Conservation (phyloP, 148 eudicot species). For the Camellia granthamiana region DNA sequence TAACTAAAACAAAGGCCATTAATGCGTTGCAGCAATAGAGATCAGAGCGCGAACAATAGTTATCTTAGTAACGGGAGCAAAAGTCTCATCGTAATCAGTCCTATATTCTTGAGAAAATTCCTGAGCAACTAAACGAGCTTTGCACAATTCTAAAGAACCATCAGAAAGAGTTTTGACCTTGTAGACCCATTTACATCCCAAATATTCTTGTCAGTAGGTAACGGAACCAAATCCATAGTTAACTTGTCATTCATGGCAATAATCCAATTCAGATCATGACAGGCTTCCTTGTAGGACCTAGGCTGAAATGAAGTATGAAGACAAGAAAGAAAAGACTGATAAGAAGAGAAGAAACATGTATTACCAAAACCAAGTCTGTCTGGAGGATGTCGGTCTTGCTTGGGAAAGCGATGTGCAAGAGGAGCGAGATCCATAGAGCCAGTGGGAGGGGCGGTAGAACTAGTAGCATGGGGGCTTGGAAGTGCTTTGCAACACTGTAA, state of each 20-base stretch:
- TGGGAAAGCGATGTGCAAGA: too few relatives aligned
- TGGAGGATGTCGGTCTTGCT: too few relatives aligned
- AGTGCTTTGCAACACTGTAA: not conserved
- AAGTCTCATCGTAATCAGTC: too few relatives aligned
- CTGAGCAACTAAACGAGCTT: not conserved
- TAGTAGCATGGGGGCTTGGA: not conserved
- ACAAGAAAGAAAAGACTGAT: not conserved
- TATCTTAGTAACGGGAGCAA: too few relatives aligned
- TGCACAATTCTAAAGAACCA: not conserved
- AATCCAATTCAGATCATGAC: too few relatives aligned
- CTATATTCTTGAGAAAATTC: constrained; percentile 2
- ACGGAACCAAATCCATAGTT: too few relatives aligned
- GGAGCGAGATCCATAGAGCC: not conserved
- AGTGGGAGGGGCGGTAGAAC: not conserved
- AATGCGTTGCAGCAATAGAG: not conserved
- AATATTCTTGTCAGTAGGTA: too few relatives aligned
- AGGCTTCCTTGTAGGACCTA: not conserved
- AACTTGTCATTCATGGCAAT: too few relatives aligned
- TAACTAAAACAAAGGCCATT: not conserved
- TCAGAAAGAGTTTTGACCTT: not conserved
- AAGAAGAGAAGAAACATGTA: too few relatives aligned
- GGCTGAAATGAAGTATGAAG: not conserved
- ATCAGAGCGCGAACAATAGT: not conserved
- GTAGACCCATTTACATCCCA: not conserved
- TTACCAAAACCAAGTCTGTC: too few relatives aligned